Conservation (phyloP, 495 filamentous ascomycete genomes). For the Sabuloglossum arenarium region DNA sequence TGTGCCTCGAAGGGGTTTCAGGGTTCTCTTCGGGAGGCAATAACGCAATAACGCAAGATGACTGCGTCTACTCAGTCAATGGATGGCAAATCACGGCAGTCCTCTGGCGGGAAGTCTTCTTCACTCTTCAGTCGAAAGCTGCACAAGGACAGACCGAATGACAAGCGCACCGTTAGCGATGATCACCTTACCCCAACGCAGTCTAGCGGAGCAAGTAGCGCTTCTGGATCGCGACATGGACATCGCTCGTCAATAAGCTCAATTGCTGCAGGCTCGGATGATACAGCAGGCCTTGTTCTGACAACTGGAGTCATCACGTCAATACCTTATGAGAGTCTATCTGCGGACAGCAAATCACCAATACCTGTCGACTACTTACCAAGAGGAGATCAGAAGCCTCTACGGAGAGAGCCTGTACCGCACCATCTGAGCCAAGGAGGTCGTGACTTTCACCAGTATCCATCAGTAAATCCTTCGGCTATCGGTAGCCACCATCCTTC, state of each 20-base stretch:
- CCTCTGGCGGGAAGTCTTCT: conserved; percentile 54
- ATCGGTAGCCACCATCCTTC: conserved; percentile 36
- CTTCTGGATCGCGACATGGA: conserved; percentile 53
- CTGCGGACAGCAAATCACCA: conserved; percentile 43
- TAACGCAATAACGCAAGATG: background rate
- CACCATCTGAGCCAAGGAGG: conserved; percentile 61
- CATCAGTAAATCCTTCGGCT: conserved; percentile 38
- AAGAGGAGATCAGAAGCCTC: conserved; percentile 36
- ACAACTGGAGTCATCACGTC: conserved; percentile 74
- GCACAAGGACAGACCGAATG: conserved; percentile 49
- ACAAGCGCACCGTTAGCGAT: conserved; percentile 23
- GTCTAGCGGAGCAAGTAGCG: conserved; percentile 29
- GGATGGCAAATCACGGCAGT: conserved; percentile 59
- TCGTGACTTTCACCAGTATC: conserved; percentile 80
- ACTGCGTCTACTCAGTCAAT: conserved; percentile 6
- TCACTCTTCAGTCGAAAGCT: conserved; percentile 67
- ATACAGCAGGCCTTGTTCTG: conserved; percentile 35
- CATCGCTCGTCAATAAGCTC: conserved; percentile 61
- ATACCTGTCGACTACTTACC: conserved; percentile 59
- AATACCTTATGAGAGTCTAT: conserved; percentile 70
- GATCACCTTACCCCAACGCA: conserved; percentile 31
- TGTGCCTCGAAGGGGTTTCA: background rate
- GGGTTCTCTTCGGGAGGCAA: background rate
- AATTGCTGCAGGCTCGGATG: conserved; percentile 20
- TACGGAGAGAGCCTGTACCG: conserved; percentile 50